Conservation (phyloP, 2,329 filamentous ascomycete species). For the Hirsutella rhossiliensis region DNA sequence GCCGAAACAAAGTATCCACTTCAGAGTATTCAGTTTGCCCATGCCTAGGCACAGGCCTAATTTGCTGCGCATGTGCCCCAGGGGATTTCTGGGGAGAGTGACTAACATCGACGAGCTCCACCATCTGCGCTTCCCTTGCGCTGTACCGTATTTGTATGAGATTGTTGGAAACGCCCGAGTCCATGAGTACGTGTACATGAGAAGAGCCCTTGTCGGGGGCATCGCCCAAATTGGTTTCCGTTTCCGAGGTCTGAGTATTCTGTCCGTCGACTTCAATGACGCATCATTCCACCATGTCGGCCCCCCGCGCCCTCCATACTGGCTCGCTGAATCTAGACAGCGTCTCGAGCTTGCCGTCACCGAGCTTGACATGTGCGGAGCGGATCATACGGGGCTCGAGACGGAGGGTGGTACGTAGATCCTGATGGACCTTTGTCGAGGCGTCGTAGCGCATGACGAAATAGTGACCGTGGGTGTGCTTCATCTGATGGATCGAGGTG, state of each 20-base stretch:
- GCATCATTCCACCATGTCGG: no score
- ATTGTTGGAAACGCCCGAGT: no score
- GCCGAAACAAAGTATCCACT: not conserved
- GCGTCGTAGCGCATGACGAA: slow-evolving; percentile 96
- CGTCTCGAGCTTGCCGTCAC: slow-evolving; percentile 45
- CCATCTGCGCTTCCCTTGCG: no score
- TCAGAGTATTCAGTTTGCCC: not conserved
- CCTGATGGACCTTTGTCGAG: slow-evolving; percentile 58
- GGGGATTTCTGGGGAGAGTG: no score
- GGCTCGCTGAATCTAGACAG: slow-evolving; percentile 36
- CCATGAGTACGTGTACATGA: not conserved
- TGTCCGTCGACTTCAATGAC: no score
- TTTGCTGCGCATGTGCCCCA: no score
- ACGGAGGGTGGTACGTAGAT: slow-evolving; percentile 61
- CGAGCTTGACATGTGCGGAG: slow-evolving; percentile 77
- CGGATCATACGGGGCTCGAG: slow-evolving; percentile 87
- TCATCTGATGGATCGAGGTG: slow-evolving; percentile 67
- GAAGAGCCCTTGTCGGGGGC: not conserved
- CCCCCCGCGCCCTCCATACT: slow-evolving; percentile 30
- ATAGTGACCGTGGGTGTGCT: slow-evolving; percentile 81
- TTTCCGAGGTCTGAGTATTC: no score
- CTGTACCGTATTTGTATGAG: no score
- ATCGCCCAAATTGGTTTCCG: not conserved
- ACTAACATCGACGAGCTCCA: no score
- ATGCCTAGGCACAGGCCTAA: no score